Evolutionary conservation across 2,329 filamentous ascomycete species (phyloP).

Genomic region (Metarhizium robertsii): DNA sequence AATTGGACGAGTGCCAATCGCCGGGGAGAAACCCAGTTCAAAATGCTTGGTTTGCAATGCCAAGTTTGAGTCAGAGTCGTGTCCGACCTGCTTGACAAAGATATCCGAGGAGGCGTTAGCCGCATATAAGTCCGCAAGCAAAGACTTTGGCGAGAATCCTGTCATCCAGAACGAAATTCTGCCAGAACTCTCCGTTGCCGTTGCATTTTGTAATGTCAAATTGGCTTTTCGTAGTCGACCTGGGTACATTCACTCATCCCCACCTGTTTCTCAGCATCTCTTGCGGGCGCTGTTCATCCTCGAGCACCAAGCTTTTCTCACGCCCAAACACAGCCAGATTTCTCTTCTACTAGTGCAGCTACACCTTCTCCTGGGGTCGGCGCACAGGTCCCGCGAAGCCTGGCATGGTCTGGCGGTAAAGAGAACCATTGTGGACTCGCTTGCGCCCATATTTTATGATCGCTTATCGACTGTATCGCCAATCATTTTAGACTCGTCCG

Average conservation of each 20-base stretch:
- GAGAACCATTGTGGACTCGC: slow-evolving; percentile 46
- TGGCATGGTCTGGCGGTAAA: slow-evolving; percentile 46
- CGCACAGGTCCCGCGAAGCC: slow-evolving; percentile 33
- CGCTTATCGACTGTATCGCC: slow-evolving; percentile 44
- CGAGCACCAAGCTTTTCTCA: slow-evolving; percentile 36
- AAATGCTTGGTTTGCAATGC: slow-evolving; percentile 16
- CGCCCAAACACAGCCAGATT: slow-evolving; percentile 35
- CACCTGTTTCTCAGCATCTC: slow-evolving; percentile 21
- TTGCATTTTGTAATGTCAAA: slow-evolving; percentile 24
- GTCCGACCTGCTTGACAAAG: slow-evolving; percentile 14
- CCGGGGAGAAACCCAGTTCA: slow-evolving; percentile 11
- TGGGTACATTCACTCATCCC: slow-evolving; percentile 3
- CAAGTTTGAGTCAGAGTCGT: slow-evolving; percentile 10
- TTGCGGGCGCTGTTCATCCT: slow-evolving; percentile 41
- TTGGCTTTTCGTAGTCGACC: slow-evolving; percentile 14
- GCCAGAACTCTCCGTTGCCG: slow-evolving; percentile 25
- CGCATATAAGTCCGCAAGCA: slow-evolving; percentile 7
- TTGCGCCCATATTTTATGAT: slow-evolving; percentile 46
- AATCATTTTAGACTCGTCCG: slow-evolving; percentile 21
- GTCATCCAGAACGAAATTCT: slow-evolving; percentile 10
- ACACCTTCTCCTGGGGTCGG: slow-evolving; percentile 41
- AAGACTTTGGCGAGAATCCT: slow-evolving; percentile 2
- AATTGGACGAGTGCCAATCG: slow-evolving; percentile 12
- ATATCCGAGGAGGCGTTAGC: slow-evolving; percentile 15
- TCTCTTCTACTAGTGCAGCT: slow-evolving; percentile 42